A percentile compares a stretch with the other conserved stretches of the same genome.
phyloP scores from a whole-genome alignment of 1,284 basidiomycete genomes.

The Rhizoctonia solani region DNA sequence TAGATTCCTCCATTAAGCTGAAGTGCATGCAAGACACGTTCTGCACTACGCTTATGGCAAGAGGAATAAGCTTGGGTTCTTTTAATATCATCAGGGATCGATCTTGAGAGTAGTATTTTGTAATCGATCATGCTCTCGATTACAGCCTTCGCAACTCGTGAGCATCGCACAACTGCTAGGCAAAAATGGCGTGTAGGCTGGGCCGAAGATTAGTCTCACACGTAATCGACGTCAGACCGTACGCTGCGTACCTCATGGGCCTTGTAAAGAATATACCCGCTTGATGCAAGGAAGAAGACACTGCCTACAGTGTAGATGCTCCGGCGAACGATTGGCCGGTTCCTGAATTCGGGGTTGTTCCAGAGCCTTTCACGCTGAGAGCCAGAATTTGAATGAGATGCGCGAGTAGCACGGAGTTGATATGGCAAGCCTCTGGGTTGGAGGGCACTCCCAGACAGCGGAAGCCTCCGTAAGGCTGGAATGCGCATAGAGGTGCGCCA shows the following conservation, averaged over 20 bases:
- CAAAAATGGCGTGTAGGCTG: constrained; percentile 49
- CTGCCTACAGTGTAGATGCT: constrained; percentile 28
- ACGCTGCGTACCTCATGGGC: constrained; percentile 11
- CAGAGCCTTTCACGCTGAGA: constrained; percentile 4
- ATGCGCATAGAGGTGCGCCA: constrained; percentile 33
- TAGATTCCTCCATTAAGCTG: constrained; percentile 92
- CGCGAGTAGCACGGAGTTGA: neutral
- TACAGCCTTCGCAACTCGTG: constrained; percentile 55
- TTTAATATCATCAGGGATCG: constrained; percentile 44
- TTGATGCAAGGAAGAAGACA: constrained; percentile 26
- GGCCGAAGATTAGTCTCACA: too few species aligned
- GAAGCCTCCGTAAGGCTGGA: constrained; percentile 28
- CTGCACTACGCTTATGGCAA: constrained; percentile 82
- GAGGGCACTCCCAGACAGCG: neutral
- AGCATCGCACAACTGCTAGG: constrained; percentile 65
- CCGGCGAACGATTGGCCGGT: constrained; percentile 9
- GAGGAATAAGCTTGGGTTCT: constrained; percentile 64
- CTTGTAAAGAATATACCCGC: constrained; percentile 25
- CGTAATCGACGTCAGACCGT: neutral
- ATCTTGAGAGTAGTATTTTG: constrained; percentile 71
- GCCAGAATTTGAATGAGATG: neutral
- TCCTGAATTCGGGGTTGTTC: neutral
- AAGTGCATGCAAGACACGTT: constrained; percentile 75
- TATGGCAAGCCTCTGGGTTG: constrained; percentile 6
- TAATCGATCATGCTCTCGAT: constrained; percentile 72